A percentile compares a stretch with the other conserved stretches of the same genome.
These are phyloP conservation scores for Dissophora ornata DNA, from an alignment of 192 early-diverging fungal species.

Conservation along the genomic window DNA sequence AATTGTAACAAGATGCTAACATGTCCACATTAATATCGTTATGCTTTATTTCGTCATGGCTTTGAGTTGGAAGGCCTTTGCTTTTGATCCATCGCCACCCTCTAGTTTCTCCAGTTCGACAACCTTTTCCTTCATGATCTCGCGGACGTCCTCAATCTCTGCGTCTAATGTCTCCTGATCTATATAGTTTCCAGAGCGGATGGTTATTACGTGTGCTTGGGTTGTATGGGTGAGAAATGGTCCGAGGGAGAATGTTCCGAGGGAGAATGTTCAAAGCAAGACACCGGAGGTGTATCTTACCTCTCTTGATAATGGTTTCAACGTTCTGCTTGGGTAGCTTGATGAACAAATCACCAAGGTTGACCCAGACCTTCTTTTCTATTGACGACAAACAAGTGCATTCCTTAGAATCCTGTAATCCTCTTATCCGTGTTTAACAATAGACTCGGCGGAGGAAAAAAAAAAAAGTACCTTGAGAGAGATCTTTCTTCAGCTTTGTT, in stretches of 20 bases:
- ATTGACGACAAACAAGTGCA: no score
- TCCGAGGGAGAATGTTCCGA: no score
- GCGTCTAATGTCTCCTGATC: constrained; percentile 63
- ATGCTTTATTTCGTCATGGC: constrained; percentile 45
- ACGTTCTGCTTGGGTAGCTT: constrained; percentile 63
- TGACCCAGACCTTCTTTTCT: constrained; percentile 69
- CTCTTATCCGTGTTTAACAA: no score
- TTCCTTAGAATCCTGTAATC: no score
- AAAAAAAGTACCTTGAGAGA: constrained; percentile 37
- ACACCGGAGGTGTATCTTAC: constrained; percentile 20
- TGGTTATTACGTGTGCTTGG: neutral
- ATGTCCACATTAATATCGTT: no score
- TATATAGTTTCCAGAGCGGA: constrained; percentile 16
- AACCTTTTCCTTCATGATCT: constrained; percentile 58
- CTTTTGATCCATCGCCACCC: constrained; percentile 56
- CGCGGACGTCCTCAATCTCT: constrained; percentile 58
- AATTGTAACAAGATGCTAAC: no score
- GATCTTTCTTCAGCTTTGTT: constrained; percentile 56
- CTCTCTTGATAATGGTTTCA: constrained; percentile 64
- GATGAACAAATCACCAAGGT: constrained; percentile 70
- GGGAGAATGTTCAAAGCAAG: neutral
- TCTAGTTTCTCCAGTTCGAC: constrained; percentile 61
- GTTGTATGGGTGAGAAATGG: no score
- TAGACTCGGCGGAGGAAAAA: no score
- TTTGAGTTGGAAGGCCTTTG: constrained; percentile 58